Evolutionary conservation across 129 eudicot genomes (phyloP).

Genomic region (Lactuca sativa): DNA sequence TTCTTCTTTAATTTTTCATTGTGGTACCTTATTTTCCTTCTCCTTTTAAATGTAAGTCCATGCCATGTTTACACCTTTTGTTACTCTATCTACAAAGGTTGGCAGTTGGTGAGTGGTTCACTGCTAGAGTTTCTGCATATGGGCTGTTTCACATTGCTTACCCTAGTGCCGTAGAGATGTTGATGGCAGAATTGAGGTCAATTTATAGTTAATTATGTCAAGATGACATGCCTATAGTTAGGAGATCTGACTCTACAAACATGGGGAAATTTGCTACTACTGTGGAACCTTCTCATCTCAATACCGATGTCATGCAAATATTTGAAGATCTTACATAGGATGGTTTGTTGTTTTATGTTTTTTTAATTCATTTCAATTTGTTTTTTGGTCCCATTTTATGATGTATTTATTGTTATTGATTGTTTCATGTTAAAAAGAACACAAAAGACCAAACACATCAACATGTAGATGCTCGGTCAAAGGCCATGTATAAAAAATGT

Average conservation of each 20-base stretch:
- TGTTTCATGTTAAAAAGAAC: too few species aligned
- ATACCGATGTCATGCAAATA: conserved; percentile 87
- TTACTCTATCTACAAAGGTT: conserved; percentile 52
- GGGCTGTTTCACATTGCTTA: conserved; percentile 96
- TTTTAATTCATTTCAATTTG: conserved; percentile 5
- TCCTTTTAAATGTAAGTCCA: background rate
- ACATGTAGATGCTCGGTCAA: too few species aligned
- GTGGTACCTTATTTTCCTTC: conserved; percentile 48
- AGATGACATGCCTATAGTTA: conserved; percentile 99
- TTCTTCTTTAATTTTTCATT: conserved; percentile 4
- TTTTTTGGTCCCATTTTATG: too few species aligned
- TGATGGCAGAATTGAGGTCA: conserved; percentile 85
- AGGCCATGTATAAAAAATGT: too few species aligned
- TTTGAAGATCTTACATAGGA: conserved; percentile 97
- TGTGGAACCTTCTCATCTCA: conserved; percentile 85
- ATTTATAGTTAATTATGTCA: conserved; percentile 91
- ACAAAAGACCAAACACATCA: too few species aligned
- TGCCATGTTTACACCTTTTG: background rate
- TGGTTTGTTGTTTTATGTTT: conserved; percentile 43
- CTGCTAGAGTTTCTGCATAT: conserved; percentile 97
- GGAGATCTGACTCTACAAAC: conserved; percentile 95
- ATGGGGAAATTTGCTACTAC: conserved; percentile 99
- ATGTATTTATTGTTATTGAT: too few species aligned
- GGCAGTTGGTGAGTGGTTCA: conserved; percentile 99
- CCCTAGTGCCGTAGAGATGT: conserved; percentile 83